Evolutionary conservation across 768 basidiomycete genomes (phyloP).

Genomic region (Pleurotus eryngii): DNA sequence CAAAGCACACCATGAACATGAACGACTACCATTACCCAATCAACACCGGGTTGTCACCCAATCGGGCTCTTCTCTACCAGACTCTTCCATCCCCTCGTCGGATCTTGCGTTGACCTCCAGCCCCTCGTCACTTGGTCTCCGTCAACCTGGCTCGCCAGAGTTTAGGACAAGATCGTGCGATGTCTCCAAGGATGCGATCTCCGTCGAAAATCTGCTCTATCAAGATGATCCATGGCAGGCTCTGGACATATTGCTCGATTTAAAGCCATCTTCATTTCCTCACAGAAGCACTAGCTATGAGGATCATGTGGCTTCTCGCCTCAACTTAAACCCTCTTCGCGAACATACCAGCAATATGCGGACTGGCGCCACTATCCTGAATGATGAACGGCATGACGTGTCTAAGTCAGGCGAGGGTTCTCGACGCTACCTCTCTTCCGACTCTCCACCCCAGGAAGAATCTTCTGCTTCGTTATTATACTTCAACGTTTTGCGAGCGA

Average conservation of each 20-base stretch:
- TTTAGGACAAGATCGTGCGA: background rate
- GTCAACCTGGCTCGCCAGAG: constrained; percentile 5
- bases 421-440: too few species aligned
- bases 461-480: too few species aligned
- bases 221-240: constrained; percentile 43
- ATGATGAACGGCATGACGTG: too few species aligned
- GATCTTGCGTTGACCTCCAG: constrained; percentile 6
- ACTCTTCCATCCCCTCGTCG: constrained; percentile 8
- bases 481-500: too few species aligned
- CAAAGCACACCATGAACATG: too few species aligned
- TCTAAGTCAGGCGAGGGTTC: too few species aligned
- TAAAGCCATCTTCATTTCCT: constrained; percentile 5
- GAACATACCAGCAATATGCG: too few species aligned
- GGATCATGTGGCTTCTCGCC: too few species aligned
- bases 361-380: too few species aligned
- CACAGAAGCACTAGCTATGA: too few species aligned
- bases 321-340: too few species aligned
- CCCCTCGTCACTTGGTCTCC: constrained; percentile 10
- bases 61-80: background rate
- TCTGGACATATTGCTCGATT: constrained; percentile 39
- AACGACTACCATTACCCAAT: background rate
- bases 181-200: constrained; percentile 7
- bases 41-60: background rate
- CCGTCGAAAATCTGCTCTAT: constrained; percentile 33
- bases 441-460: too few species aligned